Base-by-base conservation (phyloP, 2,329 filamentous ascomycete species). In the Phyllosticta citriasiana region DNA sequence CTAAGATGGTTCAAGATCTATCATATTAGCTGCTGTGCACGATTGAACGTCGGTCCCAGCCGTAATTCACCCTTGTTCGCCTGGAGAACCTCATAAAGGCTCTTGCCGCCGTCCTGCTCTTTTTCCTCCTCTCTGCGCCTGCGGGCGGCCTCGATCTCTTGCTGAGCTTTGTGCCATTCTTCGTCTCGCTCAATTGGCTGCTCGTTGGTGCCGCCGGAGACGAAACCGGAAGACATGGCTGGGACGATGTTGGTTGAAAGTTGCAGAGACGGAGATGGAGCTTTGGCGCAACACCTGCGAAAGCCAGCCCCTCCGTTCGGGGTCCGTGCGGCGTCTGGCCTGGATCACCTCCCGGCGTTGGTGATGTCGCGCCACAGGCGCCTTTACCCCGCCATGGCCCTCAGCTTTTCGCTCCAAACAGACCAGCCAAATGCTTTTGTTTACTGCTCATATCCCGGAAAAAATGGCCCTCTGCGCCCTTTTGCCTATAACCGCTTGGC, bases 51-150 rank as follows among this genome's bases (percentile, higher is more conserved):
- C 26, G 25, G 30, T 35, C 33, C 12, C 19, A 25, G 56, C 10
- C 22, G 22, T 22, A 40, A 64, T 63, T 65, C 68, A 88, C 86
- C 87, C 83, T 92, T 93, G 74, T 94, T 94, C 53, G 87, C 89
- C 74, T 93, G 87, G 57, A 94, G 74, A 2, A 88, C 80, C 53
- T 92, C 89, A 70, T 82, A 94, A 27, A 94, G 78, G 57, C 81
- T 86, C 73, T 82, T 85, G 66, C 87, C 82, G 35, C 76, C 78
- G 19, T 78, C 74, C 60, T 77, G 71, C 61, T 76, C 73, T 62
- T 78, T 76, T 63, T 79, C 74, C 60, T 83, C 80, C 30, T 82
- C 79, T 63, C 84, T 80, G 62, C 76, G 76, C 64, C 74, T 76
- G 50, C 84, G 79, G 64, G 85, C 82, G 10, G 80, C 80, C 19